These are phyloP conservation scores for Isochrysis galbana DNA, from an alignment of 78 protist species.

Conservation along the genomic window DNA sequence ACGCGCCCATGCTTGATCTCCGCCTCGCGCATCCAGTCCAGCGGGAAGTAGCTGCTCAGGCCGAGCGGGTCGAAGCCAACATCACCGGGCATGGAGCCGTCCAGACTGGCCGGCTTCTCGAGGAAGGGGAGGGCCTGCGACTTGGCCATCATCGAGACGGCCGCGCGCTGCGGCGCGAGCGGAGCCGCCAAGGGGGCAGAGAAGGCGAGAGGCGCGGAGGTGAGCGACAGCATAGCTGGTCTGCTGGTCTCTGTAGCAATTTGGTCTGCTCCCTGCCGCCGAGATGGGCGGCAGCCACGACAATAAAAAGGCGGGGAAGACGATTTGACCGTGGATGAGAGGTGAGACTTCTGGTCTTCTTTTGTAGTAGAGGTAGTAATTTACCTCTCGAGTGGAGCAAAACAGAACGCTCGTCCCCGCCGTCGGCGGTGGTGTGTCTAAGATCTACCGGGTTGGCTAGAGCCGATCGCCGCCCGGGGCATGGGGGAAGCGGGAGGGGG, in stretches of 20 bases:
- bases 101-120: background rate
- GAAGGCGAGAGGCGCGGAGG: background rate
- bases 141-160: background rate
- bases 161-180: background rate
- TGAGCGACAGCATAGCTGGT: background rate
- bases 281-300: too few species aligned
- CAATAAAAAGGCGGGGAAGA: too few species aligned
- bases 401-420: too few species aligned
- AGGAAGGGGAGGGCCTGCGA: background rate
- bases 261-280: too few species aligned
- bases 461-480: too few species aligned
- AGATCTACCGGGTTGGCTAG: too few species aligned
- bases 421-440: too few species aligned
- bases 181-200: background rate
- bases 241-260: too few species aligned
- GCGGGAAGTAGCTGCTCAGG: background rate
- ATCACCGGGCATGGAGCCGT: conserved; percentile 9
- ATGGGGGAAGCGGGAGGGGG: too few species aligned
- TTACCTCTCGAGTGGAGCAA: too few species aligned
- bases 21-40: conserved; percentile 48
- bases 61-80: conserved; percentile 53
- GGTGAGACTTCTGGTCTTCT: background rate
- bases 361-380: too few species aligned
- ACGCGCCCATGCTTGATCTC: conserved; percentile 52
- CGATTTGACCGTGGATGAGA: background rate